These are phyloP conservation scores for Diaporthe capsici DNA, from an alignment of 2,329 filamentous ascomycete species.

Conservation along the genomic window DNA sequence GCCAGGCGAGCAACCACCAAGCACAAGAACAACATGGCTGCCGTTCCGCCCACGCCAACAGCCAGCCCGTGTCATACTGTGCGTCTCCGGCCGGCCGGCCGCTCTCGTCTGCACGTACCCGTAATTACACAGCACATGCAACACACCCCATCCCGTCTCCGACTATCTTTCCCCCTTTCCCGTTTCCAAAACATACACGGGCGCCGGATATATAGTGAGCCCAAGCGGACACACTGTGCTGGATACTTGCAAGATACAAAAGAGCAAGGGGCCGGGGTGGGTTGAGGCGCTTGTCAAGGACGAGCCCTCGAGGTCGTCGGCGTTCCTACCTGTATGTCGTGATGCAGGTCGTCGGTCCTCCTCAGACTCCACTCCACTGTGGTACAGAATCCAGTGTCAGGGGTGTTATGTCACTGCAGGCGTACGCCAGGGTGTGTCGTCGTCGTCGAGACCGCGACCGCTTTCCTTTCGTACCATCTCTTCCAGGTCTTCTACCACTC, in stretches of 20 bases:
- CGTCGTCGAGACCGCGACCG: too few relatives aligned
- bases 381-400: neutral
- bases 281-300: neutral
- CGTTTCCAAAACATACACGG: conserved; percentile 14
- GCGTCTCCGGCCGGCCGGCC: conserved; percentile 1
- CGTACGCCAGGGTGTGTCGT: neutral
- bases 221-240: conserved; percentile 13
- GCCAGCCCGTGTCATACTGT: neutral
- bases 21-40: neutral
- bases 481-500: neutral
- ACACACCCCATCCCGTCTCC: neutral
- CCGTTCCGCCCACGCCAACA: neutral
- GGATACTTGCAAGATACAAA: conserved; percentile 31
- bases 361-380: neutral
- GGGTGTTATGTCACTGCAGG: too few relatives aligned
- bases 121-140: conserved; percentile 25
- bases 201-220: neutral
- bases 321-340: neutral
- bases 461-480: neutral
- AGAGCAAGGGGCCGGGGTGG: neutral
- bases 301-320: neutral
- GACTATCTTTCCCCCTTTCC: neutral
- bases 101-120: neutral
- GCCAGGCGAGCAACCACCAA: neutral
- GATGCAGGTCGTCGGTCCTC: conserved; percentile 8